These are phyloP conservation scores for Nemophila menziesii DNA, from an alignment of 257 asterid genomes.

Conservation along the genomic window DNA sequence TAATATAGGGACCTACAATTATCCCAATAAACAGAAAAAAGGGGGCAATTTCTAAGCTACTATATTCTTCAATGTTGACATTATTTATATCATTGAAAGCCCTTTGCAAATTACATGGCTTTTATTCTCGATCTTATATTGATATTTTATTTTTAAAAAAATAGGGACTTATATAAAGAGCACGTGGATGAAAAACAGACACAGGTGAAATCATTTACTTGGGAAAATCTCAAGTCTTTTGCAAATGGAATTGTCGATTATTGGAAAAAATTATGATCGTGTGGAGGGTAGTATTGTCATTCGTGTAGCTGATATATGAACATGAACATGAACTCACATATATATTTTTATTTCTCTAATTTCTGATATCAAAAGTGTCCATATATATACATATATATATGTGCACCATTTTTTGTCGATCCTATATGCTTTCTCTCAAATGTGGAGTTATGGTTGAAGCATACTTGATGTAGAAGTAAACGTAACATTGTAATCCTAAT, in stretches of 20 bases:
- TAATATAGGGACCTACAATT: too few relatives aligned
- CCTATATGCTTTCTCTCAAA: neutral
- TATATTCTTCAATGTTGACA: constrained; percentile 2
- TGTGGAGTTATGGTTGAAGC: neutral
- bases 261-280: constrained; percentile 42
- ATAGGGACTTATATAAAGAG: constrained; percentile 33
- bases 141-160: constrained; percentile 2
- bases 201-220: constrained; percentile 32
- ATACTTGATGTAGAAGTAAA: neutral
- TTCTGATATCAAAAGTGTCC: too few relatives aligned
- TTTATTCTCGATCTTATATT: neutral
- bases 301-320: neutral
- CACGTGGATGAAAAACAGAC: constrained; percentile 21
- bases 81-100: constrained; percentile 2
- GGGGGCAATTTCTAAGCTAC: too few relatives aligned
- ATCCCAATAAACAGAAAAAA: too few relatives aligned
- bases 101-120: too few relatives aligned
- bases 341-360: too few relatives aligned
- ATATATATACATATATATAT: too few relatives aligned
- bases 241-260: constrained; percentile 51
- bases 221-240: constrained; percentile 66
- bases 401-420: neutral
- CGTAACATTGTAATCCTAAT: too few relatives aligned
- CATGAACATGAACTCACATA: neutral
- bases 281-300: neutral